phyloP scores from a whole-genome alignment of 257 asterid genomes.

The Lithospermum erythrorhizon region DNA sequence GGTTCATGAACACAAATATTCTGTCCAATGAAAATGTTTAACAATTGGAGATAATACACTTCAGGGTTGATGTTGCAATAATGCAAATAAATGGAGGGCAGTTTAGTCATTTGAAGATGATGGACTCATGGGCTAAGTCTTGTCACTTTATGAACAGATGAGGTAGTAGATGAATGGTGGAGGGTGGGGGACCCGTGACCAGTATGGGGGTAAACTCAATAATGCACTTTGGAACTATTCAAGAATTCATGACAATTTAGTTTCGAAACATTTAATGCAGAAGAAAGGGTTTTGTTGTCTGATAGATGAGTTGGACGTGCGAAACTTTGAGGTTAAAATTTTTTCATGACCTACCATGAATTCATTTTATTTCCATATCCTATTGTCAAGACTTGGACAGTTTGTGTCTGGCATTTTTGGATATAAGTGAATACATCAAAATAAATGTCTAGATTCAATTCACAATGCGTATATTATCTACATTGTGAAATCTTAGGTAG shows the following conservation, averaged over 20 bases:
- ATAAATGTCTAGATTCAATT: too few relatives aligned
- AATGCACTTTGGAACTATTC: slow-evolving; percentile 13
- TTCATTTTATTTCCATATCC: too few relatives aligned
- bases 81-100: background rate
- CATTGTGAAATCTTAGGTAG: too few relatives aligned
- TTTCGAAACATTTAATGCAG: too few relatives aligned
- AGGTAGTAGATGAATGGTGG: background rate
- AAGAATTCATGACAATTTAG: background rate
- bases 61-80: background rate
- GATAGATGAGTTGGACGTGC: too few relatives aligned
- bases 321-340: too few relatives aligned
- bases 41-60: background rate
- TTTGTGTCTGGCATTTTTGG: too few relatives aligned
- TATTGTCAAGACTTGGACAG: too few relatives aligned
- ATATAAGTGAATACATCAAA: too few relatives aligned
- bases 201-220: slow-evolving; percentile 14
- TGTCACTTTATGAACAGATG: background rate
- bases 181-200: slow-evolving; percentile 7
- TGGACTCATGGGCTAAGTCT: background rate
- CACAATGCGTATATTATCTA: too few relatives aligned
- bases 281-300: too few relatives aligned
- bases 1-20: slow-evolving; percentile 65
- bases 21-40: slow-evolving; percentile 19
- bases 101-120: background rate
- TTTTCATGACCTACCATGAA: too few relatives aligned